Evolutionary conservation across 2,329 filamentous ascomycete genomes (phyloP).

Genomic region (Colletotrichum simmondsii): DNA sequence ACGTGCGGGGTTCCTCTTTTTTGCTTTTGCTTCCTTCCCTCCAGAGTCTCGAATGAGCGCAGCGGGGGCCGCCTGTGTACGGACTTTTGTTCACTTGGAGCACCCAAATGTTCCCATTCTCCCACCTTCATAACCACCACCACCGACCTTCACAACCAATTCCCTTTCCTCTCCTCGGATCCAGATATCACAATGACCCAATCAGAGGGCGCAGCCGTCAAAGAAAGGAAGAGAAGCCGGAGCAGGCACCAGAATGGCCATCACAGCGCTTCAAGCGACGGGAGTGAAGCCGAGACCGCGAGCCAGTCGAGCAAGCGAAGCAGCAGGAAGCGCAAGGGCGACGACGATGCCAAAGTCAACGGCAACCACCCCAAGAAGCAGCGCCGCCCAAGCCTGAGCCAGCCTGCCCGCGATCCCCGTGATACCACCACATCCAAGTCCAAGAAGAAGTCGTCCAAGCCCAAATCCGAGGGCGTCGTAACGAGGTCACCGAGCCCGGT

Average conservation of each 20-base stretch:
- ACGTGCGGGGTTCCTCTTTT: neutral
- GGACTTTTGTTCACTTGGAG: neutral
- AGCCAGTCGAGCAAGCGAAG: conserved; percentile 33
- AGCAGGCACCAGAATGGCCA: conserved; percentile 41
- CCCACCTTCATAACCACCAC: neutral
- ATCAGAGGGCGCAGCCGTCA: conserved; percentile 40
- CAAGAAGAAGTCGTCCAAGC: conserved; percentile 45
- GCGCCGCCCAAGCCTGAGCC: conserved; percentile 66
- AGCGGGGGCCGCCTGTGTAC: conserved; percentile 14
- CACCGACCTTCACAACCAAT: neutral
- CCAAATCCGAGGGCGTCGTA: conserved; percentile 40
- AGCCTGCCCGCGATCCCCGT: conserved; percentile 69
- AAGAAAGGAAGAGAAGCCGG: conserved; percentile 46
- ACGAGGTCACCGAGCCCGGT: conserved; percentile 56
- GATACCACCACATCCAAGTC: conserved; percentile 57
- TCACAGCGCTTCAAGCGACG: conserved; percentile 34
- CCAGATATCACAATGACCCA: conserved; percentile 46
- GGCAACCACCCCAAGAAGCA: conserved; percentile 37
- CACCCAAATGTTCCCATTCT: neutral
- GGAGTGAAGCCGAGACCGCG: conserved; percentile 31
- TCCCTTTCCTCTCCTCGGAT: conserved; percentile 39
- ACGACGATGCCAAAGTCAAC: conserved; percentile 43
- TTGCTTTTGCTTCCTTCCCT: neutral
- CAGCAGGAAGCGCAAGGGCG: conserved; percentile 36
- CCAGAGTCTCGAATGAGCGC: conserved; percentile 9